Base-by-base conservation (phyloP, 371 early-diverging fungal genomes). In the Mucor mucedo region DNA sequence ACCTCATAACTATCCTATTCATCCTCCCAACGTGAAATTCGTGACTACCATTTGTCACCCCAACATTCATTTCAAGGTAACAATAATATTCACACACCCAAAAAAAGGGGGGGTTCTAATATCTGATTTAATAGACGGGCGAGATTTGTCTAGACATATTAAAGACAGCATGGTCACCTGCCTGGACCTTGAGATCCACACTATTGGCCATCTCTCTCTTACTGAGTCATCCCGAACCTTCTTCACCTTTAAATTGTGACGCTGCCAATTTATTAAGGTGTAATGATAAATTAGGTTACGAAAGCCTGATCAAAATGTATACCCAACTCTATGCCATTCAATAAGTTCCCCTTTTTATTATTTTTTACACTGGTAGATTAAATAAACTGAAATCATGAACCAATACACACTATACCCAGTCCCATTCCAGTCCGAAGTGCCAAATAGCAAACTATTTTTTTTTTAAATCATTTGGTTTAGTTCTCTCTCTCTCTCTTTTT, bases 241-340 rank as follows among this genome's bases (percentile, higher is more conserved):
- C 84, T 68, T 92, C 92, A 58, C 98, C 98, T 7, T 80, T 98
- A 29, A 98, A 98, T 72, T 93, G 95, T 71, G 97, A 98, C 73
- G 96, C 95, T 55, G 97, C 96, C 7, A 96, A 96, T 67, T 79
- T 97, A 27, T 69, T 96, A 63, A 80, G 96, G 55, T 92, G 93
- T 60, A 90, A 92, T 32, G 97, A 97, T 69, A 71, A 65, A 21
- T 60, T 94, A 13, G 97, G 92, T 4, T 97, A 97, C 80, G 83
- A 91, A 69, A 93, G 92, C 27, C 74, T 97, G 52, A 88, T 95
- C 8, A 68, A 76, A 52, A 92, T 95, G 94, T 96, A 95, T 80
- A 94, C 94, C 16, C 80, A 78, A 44, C 69, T 93, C 44, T 88
- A 85, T 76, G 93, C 93, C 7, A 77, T 47, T 4, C 48, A 55